Base-by-base conservation (phyloP, 1,284 basidiomycete genomes). In the Xerocomus nothofagi region DNA sequence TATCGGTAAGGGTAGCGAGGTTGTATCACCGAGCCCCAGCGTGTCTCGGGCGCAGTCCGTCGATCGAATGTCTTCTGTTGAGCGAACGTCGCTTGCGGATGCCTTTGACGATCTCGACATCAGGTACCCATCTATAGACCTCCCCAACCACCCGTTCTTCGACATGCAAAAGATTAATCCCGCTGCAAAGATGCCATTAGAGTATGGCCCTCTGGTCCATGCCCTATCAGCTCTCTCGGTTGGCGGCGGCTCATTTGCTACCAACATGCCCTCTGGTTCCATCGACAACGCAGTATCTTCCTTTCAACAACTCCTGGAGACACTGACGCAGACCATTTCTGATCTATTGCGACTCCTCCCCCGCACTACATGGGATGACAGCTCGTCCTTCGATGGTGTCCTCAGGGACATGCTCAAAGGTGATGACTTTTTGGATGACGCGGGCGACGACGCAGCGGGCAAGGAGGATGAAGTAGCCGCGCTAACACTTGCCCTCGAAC, bases 201-300 rank as follows among this genome's bases (percentile, higher is more conserved):
- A 91, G 58, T 91, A 91, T 57, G 86, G 82, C 2, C 88, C 88
- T 31, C 72, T 91, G 41, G 87, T 90, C 4, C 88, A 90, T 60
- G 88, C 89, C 1, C 67, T 91, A n/a, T 90, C 89, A 11, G 86
- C 89, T 20, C 71, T 91, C 32, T 91, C 88, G 1, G 85, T 88
- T n/a, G 88, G 88, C 2, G 86, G 88, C 15, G 86, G 85, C n/a
- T 88, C 86, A 6, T 89, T 89, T 59, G 82, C 87, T 27, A 88
- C 86, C 59, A 85, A 81, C 60, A 84, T 88, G 72, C 86, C 88
- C 17, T 81, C 85, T 2, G 86, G 86, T 8, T 88, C 88, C 17
- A 89, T 91, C 60, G 89, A 91, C 65, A 87, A 88, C 39, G 88
- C 89, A 1, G 87, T 91, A 18, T 86, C 87, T 4, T 90, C 88